Percentiles rank a stretch among this genome's conserved stretches.
Conservation (phyloP, 176 grass and related monocot genomes). For the Stipa capillata region DNA sequence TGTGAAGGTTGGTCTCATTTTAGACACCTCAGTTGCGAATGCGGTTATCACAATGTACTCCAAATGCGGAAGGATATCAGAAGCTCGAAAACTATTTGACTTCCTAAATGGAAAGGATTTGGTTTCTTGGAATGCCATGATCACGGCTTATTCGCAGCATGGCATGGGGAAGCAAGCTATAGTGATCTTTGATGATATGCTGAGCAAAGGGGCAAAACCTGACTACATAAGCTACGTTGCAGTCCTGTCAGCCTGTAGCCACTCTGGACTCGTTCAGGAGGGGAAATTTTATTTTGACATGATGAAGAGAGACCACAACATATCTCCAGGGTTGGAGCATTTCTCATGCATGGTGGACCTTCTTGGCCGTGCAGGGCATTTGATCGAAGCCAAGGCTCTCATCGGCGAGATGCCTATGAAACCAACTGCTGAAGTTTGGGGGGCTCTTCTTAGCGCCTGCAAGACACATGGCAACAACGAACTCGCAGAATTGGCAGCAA, state of each 20-base stretch:
- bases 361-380: conserved; percentile 61
- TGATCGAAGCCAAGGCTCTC: conserved; percentile 72
- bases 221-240: conserved; percentile 98
- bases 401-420: conserved; percentile 75
- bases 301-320: conserved; percentile 55
- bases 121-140: conserved; percentile 97
- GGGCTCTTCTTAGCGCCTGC: conserved; percentile 74
- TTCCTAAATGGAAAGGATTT: conserved; percentile 64
- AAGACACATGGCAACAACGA: conserved; percentile 66
- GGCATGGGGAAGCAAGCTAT: conserved; percentile 81
- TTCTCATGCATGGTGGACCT: conserved; percentile 97
- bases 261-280: conserved; percentile 68
- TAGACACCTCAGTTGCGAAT: conserved; percentile 57
- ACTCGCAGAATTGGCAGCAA: conserved; percentile 62
- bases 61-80: conserved; percentile 74
- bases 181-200: conserved; percentile 61
- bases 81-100: conserved; percentile 65
- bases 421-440: conserved; percentile 83
- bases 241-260: conserved; percentile 79
- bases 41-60: conserved; percentile 94
- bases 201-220: conserved; percentile 47
- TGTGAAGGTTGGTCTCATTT: conserved; percentile 59
- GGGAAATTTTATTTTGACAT: conserved; percentile 80
- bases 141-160: conserved; percentile 91
- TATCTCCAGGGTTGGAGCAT: conserved; percentile 76